A percentile compares a stretch with the other conserved stretches of the same genome.
phyloP scores from a whole-genome alignment of 306 rosid species.

The Lupinus albus region DNA sequence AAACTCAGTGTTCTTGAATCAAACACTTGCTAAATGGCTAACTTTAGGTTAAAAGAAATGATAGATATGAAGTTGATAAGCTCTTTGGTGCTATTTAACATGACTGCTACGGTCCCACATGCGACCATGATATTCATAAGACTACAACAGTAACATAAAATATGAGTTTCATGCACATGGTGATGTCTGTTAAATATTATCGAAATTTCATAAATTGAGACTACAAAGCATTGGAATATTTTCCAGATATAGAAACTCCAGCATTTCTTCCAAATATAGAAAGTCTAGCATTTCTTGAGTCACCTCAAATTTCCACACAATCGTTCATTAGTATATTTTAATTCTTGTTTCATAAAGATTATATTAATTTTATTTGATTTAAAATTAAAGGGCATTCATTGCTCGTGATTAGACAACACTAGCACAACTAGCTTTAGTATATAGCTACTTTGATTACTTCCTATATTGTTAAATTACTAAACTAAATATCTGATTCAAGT shows the following conservation, averaged over 20 bases:
- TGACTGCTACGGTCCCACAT: slow-evolving; percentile 59
- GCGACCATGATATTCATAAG: slow-evolving; percentile 38
- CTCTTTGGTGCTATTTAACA: slow-evolving; percentile 65
- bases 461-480: slow-evolving; percentile 11
- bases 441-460: slow-evolving; percentile 32
- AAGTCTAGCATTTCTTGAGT: slow-evolving; percentile 41
- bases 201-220: slow-evolving; percentile 37
- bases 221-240: slow-evolving; percentile 47
- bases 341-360: not conserved
- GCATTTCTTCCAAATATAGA: slow-evolving; percentile 48
- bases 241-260: slow-evolving; percentile 54
- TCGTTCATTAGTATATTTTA: slow-evolving; percentile 45
- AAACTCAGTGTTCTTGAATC: slow-evolving; percentile 2
- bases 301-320: slow-evolving; percentile 27
- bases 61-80: slow-evolving; percentile 31
- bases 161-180: slow-evolving; percentile 59
- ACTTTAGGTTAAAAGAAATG: slow-evolving; percentile 6
- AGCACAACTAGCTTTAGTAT: slow-evolving; percentile 33
- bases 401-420: slow-evolving; percentile 83
- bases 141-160: slow-evolving; percentile 47
- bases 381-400: slow-evolving; percentile 43
- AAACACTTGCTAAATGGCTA: not conserved
- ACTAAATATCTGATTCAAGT: slow-evolving; percentile 25
- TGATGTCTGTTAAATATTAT: slow-evolving; percentile 47
- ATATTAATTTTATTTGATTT: too few relatives aligned